Base-by-base conservation (phyloP, 345 rosid species). In the Citrus cavaleriei region DNA sequence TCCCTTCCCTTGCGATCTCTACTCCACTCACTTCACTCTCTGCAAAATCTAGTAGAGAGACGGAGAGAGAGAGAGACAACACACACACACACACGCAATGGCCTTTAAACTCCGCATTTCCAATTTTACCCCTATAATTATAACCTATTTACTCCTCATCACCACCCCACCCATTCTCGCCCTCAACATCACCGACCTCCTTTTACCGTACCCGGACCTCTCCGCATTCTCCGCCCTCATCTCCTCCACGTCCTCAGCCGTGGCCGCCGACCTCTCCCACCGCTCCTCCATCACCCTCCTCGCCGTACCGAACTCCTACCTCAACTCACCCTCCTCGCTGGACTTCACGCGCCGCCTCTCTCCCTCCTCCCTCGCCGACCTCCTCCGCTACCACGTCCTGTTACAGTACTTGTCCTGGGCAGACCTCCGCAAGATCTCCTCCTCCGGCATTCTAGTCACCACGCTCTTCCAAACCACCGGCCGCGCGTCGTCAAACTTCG, bases 301-400 rank as follows among this genome's bases (percentile, higher is more conserved):
- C 70, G 97, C 92, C 68, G 95, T 96, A 61, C 93, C 98, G 12
- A 91, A 96, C 80, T 69, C 90, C 6, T 88, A 78, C 78, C 87
- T 96, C 63, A 66, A 46, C 51, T 46, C 81, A 10, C 38, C 81
- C 62, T 58, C 94, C 42, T 75, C 93, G 54, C 73, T 77, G 2
- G 91, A 85, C 46, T 73, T 86, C 91, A 91, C 93, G 79, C 93
- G 89, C 89, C 94, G 57, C 81, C 88, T 94, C 80, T 78, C 93
- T n/a, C 90, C 90, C 2, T 75, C 89, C 67, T 66, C 93, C 2
- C 88, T 91, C 34, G 91, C 94, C 58, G 98, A 96, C 91, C 90
- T 96, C 86, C 90, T 94, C 82, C 91, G 98, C 74, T 94, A 89
- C 87, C 93, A 96, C 80, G 85, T 94, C 74, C 91, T 96, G 30